Conservation (phyloP, 768 basidiomycete species). For the Mycena alexandri region DNA sequence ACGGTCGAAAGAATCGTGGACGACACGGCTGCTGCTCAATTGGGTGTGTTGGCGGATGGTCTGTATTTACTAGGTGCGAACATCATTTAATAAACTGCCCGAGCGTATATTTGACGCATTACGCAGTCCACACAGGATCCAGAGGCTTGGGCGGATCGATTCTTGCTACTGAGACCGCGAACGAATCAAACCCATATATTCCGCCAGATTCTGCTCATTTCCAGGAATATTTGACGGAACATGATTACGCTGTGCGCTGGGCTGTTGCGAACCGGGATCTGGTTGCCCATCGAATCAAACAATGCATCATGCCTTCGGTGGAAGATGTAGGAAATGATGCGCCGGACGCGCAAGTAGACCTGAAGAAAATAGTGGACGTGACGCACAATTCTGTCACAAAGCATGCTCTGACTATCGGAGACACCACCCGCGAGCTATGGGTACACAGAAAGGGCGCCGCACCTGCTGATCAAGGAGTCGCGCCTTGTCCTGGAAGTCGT, state of each 20-base stretch:
- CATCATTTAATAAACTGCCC: not conserved
- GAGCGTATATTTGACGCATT: not conserved
- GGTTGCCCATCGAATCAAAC: constrained; percentile 51
- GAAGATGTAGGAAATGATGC: constrained; percentile 7
- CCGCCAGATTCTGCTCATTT: constrained; percentile 45
- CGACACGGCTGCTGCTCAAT: constrained; percentile 37
- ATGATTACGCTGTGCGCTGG: constrained; percentile 55
- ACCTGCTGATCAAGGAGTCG: constrained; percentile 50
- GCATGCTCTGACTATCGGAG: constrained; percentile 39
- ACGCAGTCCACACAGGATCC: constrained; percentile 53
- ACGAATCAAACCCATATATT: constrained; percentile 52
- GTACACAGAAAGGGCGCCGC: constrained; percentile 56
- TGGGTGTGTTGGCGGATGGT: constrained; percentile 42
- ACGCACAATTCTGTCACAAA: constrained; percentile 54
- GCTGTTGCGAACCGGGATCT: constrained; percentile 55
- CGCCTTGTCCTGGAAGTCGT: constrained; percentile 55
- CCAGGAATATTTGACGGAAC: constrained; percentile 47
- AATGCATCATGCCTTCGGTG: constrained; percentile 44
- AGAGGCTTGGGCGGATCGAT: constrained; percentile 52
- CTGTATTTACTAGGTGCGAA: constrained; percentile 49
- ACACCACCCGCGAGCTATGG: constrained; percentile 45
- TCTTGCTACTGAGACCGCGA: constrained; percentile 45
- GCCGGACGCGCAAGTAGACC: not conserved
- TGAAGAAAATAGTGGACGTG: constrained; percentile 49
- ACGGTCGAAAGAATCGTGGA: constrained; percentile 50